These are phyloP conservation scores for Aethionema arabicum DNA, from an alignment of 345 rosid species.

Conservation along the genomic window DNA sequence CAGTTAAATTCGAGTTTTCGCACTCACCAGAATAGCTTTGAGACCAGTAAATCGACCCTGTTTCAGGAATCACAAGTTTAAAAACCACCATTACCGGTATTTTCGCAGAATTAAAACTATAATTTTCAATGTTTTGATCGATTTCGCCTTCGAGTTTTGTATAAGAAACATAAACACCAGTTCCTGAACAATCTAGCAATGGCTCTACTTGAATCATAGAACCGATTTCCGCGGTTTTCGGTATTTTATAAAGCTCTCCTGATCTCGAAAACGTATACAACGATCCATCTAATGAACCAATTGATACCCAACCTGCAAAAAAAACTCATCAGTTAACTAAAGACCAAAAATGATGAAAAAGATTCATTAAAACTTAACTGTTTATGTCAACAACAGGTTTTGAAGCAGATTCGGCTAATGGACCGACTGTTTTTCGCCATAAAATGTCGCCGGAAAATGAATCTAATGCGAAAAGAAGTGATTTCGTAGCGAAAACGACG, in stretches of 20 bases:
- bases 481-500: conserved; percentile 50
- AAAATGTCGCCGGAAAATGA: conserved; percentile 62
- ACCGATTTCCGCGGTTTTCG: conserved; percentile 40
- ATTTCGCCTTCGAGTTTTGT: conserved; percentile 61
- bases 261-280: conserved; percentile 72
- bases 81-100: conserved; percentile 55
- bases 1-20: background rate
- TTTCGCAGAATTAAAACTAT: conserved; percentile 54
- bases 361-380: conserved; percentile 38
- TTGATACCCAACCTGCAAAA: conserved; percentile 66
- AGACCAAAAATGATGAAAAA: background rate
- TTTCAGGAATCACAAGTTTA: conserved; percentile 67
- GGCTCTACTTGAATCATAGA: conserved; percentile 61
- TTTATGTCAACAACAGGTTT: conserved; percentile 63
- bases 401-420: conserved; percentile 46
- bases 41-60: conserved; percentile 72
- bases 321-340: background rate
- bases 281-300: conserved; percentile 82
- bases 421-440: conserved; percentile 73
- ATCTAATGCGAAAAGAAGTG: conserved; percentile 60
- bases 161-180: conserved; percentile 62
- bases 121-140: conserved; percentile 38
- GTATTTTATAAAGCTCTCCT: conserved; percentile 59
- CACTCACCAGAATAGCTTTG: conserved; percentile 64
- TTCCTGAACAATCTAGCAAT: conserved; percentile 69